phyloP scores from a whole-genome alignment of 768 basidiomycete species.

The Lactifluus pinguis region DNA sequence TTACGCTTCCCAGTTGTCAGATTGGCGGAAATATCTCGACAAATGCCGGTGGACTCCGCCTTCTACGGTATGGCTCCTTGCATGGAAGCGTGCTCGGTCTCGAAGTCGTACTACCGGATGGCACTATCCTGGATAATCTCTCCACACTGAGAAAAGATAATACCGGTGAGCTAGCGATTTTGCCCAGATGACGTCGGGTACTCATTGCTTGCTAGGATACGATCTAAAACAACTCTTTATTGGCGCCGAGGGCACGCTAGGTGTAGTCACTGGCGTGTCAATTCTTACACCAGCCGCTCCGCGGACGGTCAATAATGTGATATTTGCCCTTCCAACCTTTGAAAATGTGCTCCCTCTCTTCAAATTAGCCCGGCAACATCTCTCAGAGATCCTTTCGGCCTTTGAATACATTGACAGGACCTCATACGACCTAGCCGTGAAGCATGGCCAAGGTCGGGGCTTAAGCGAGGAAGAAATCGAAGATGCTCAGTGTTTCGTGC shows the following conservation, averaged over 20 bases:
- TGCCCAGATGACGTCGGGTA: background rate
- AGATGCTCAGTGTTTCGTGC: conserved; percentile 79
- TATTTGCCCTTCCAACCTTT: conserved; percentile 82
- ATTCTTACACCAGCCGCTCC: conserved; percentile 83
- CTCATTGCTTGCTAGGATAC: conserved; percentile 52
- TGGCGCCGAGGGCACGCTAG: conserved; percentile 93
- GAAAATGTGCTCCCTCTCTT: conserved; percentile 82
- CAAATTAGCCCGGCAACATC: conserved; percentile 64
- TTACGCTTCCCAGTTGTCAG: conserved; percentile 60
- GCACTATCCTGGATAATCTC: conserved; percentile 80
- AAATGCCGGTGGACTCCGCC: conserved; percentile 93
- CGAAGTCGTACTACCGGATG: conserved; percentile 93
- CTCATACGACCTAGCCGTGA: conserved; percentile 74
- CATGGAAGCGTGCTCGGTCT: conserved; percentile 93
- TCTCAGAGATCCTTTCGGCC: conserved; percentile 93
- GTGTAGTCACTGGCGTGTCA: conserved; percentile 89
- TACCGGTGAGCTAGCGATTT: conserved; percentile 51
- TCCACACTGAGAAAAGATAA: conserved; percentile 95
- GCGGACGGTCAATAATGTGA: conserved; percentile 81
- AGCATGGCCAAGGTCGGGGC: conserved; percentile 73
- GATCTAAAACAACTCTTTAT: conserved; percentile 98
- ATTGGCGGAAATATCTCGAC: conserved; percentile 97
- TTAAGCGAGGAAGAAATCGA: conserved; percentile 65
- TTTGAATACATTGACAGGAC: conserved; percentile 94
- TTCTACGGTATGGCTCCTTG: conserved; percentile 89